These are phyloP conservation scores for Coffea humblotiana DNA, from an alignment of 305 asterid genomes.

Conservation along the genomic window DNA sequence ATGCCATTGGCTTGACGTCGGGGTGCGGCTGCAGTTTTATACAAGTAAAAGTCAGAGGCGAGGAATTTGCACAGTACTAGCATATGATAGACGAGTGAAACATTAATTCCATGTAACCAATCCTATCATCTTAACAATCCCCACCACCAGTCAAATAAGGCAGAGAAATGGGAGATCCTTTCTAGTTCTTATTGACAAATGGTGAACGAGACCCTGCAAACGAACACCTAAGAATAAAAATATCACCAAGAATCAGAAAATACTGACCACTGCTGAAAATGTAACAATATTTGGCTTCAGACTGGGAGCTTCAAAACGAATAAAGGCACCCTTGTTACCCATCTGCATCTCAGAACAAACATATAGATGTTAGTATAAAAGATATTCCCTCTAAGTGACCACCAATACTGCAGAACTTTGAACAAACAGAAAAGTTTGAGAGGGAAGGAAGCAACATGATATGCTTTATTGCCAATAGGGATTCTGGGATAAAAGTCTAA, in stretches of 20 bases:
- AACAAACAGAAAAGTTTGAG: background rate
- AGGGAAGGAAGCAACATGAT: background rate
- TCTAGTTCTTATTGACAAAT: background rate
- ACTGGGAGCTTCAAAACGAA: constrained; percentile 89
- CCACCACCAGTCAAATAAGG: background rate
- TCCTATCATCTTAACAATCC: background rate
- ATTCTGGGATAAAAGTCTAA: background rate
- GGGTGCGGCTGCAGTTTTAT: constrained; percentile 84
- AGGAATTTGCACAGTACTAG: background rate
- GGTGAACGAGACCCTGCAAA: background rate
- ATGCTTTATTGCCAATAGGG: background rate
- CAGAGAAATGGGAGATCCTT: background rate
- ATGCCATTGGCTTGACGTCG: constrained; percentile 98
- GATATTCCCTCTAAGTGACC: background rate
- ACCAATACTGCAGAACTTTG: background rate
- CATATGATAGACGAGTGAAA: background rate
- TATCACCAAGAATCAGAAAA: constrained; percentile 7
- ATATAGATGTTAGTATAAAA: constrained; percentile 8
- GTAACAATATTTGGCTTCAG: constrained; percentile 84
- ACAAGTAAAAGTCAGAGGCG: background rate
- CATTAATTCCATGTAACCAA: background rate
- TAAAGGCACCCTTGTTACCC: constrained; percentile 99
- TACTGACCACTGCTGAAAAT: constrained; percentile 94
- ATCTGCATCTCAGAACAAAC: constrained; percentile 52
- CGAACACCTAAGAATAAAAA: background rate